These are phyloP conservation scores for Yarrowia porcina DNA, from an alignment of 805 yeast genomes.

Conservation along the genomic window DNA sequence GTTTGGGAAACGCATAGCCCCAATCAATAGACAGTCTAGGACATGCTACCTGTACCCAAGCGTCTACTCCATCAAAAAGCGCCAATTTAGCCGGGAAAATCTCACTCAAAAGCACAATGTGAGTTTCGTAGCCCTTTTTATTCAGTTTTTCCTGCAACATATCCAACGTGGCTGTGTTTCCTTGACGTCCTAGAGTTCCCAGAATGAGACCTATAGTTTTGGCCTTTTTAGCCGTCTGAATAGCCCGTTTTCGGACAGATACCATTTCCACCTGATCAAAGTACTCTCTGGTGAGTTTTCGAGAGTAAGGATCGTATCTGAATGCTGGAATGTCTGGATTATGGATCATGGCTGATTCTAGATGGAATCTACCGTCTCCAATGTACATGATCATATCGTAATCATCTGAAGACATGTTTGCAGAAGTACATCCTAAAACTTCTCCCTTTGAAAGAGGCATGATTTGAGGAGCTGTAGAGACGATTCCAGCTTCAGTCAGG, in stretches of 20 bases:
- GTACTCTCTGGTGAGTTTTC: constrained; percentile 83
- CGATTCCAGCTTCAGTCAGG: constrained; percentile 45
- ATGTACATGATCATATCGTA: constrained; percentile 81
- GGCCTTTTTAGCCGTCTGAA: constrained; percentile 56
- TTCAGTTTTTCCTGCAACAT: constrained; percentile 56
- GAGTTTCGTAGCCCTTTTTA: constrained; percentile 60
- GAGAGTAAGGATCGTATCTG: constrained; percentile 91
- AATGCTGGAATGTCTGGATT: constrained; percentile 90
- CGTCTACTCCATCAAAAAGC: constrained; percentile 89
- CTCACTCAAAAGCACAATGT: constrained; percentile 82
- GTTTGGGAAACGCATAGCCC: constrained; percentile 96
- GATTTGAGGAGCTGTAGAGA: constrained; percentile 81
- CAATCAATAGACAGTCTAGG: constrained; percentile 95
- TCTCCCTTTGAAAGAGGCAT: constrained; percentile 93
- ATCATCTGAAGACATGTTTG: constrained; percentile 51
- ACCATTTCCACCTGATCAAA: constrained; percentile 86
- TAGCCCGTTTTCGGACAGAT: constrained; percentile 68
- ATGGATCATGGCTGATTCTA: constrained; percentile 95
- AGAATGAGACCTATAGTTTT: constrained; percentile 76
- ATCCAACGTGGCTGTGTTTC: constrained; percentile 72
- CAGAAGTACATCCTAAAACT: constrained; percentile 93
- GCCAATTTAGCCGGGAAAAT: constrained; percentile 90
- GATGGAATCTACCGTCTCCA: constrained; percentile 95
- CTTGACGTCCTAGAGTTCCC: constrained; percentile 96
- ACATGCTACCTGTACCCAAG: constrained; percentile 96